A percentile compares a stretch with the other conserved stretches of the same genome.
Evolutionary conservation across 345 rosid genomes (phyloP).

Genomic region (Camelina laxa): DNA sequence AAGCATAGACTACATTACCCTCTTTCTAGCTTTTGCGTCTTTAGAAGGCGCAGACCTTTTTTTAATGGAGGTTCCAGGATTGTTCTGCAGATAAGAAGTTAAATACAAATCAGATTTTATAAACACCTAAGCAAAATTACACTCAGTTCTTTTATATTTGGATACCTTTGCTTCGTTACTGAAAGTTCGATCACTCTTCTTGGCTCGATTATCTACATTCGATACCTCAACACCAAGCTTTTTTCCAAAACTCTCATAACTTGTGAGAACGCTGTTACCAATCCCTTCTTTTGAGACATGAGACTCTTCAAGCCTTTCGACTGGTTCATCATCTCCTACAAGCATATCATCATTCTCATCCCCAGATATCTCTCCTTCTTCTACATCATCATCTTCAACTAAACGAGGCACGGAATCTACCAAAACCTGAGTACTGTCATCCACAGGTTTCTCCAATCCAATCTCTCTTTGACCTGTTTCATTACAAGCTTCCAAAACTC

Average conservation of each 20-base stretch:
- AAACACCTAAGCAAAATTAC: slow-evolving; percentile 21
- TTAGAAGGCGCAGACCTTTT: slow-evolving; percentile 53
- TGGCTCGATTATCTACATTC: slow-evolving; percentile 34
- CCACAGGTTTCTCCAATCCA: slow-evolving; percentile 43
- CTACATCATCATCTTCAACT: slow-evolving; percentile 53
- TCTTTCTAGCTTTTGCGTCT: slow-evolving; percentile 66
- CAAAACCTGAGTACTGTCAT: slow-evolving; percentile 27
- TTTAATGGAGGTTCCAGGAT: slow-evolving; percentile 44
- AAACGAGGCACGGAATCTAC: slow-evolving; percentile 26
- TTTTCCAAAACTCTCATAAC: slow-evolving; percentile 25
- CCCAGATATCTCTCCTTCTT: slow-evolving; percentile 67
- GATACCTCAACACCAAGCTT: slow-evolving; percentile 30
- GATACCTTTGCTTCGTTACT: slow-evolving; percentile 51
- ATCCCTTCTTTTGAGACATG: slow-evolving; percentile 38
- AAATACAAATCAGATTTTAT: slow-evolving; percentile 23
- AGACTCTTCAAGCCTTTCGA: slow-evolving; percentile 42
- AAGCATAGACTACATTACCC: slow-evolving; percentile 47
- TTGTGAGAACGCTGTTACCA: slow-evolving; percentile 17
- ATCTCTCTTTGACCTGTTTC: slow-evolving; percentile 46
- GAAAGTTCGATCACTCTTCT: slow-evolving; percentile 37
- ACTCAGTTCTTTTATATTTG: not conserved
- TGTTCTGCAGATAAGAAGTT: slow-evolving; percentile 12
- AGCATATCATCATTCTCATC: slow-evolving; percentile 45
- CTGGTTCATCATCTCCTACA: slow-evolving; percentile 36
- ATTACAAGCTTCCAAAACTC: slow-evolving; percentile 32